Percentiles rank a stretch among this genome's conserved stretches.
Conservation (phyloP, 1,139 yeast genomes). For the Geotrichum carabidarum region DNA sequence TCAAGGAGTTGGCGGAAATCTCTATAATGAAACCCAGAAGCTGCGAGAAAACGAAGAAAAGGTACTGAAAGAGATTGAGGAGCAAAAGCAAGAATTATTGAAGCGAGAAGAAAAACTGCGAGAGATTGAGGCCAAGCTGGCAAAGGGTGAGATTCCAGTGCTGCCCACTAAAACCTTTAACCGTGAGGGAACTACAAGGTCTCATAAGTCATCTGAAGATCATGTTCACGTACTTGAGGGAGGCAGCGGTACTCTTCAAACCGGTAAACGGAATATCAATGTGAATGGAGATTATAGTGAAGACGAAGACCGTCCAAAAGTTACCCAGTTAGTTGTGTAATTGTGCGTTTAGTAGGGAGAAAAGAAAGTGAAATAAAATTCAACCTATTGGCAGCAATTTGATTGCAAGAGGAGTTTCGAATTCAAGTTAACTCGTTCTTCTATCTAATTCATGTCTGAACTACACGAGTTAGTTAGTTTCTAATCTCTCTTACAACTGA, state of each 20-base stretch:
- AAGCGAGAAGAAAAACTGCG: conserved; percentile 76
- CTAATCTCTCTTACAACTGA: too few relatives aligned
- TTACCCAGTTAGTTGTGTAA: conserved; percentile 10
- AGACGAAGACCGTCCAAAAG: conserved; percentile 13
- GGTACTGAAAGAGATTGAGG: conserved; percentile 75
- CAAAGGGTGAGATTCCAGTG: conserved; percentile 24
- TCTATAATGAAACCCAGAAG: conserved; percentile 30
- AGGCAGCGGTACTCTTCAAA: neutral
- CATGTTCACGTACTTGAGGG: neutral
- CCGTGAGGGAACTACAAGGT: neutral
- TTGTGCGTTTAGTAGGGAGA: too few relatives aligned
- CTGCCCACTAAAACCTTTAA: neutral
- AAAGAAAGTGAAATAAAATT: too few relatives aligned
- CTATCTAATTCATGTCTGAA: too few relatives aligned
- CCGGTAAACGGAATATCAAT: neutral
- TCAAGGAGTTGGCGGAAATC: conserved; percentile 23
- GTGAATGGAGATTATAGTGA: conserved; percentile 8
- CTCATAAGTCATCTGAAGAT: neutral
- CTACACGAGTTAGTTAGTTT: too few relatives aligned
- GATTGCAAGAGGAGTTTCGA: too few relatives aligned
- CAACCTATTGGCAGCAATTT: too few relatives aligned
- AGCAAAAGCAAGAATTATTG: conserved; percentile 42
- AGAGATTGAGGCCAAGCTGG: conserved; percentile 65
- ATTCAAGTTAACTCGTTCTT: too few relatives aligned
- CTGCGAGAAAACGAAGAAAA: conserved; percentile 46